Evolutionary conservation across 371 early-diverging fungal genomes (phyloP).

Genomic region (Mortierella polycephala): DNA sequence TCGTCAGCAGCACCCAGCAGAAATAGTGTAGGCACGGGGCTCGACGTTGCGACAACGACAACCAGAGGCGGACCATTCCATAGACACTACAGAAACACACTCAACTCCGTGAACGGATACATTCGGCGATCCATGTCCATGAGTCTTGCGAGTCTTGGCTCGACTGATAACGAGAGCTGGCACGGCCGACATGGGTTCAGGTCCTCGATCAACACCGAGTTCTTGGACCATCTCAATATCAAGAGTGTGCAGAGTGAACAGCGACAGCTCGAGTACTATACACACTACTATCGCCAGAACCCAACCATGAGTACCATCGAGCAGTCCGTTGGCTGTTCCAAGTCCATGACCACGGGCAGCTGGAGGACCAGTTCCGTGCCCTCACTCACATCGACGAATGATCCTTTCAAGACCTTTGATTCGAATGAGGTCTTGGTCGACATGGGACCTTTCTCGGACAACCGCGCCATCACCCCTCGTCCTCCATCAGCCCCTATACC

Average conservation of each 20-base stretch:
- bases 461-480: not conserved
- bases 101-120: conserved; percentile 36
- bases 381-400: conserved; percentile 42
- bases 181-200: conserved; percentile 13
- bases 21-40: not conserved
- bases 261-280: conserved; percentile 34
- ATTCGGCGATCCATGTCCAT: conserved; percentile 37
- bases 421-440: conserved; percentile 32
- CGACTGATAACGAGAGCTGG: conserved; percentile 23
- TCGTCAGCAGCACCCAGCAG: conserved; percentile 9
- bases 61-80: not conserved
- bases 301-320: conserved; percentile 26
- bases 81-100: conserved; percentile 19
- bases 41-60: not conserved
- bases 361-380: conserved; percentile 31
- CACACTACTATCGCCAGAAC: conserved; percentile 31
- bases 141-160: conserved; percentile 25
- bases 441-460: conserved; percentile 20
- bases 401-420: conserved; percentile 52
- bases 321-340: not conserved
- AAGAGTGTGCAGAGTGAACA: conserved; percentile 20
- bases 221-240: conserved; percentile 32
- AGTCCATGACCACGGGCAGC: not conserved
- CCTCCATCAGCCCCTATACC: not conserved
- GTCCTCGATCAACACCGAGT: conserved; percentile 26